These are phyloP conservation scores for Zizania palustris DNA, from an alignment of 202 grass and related monocot species.

Conservation along the genomic window DNA sequence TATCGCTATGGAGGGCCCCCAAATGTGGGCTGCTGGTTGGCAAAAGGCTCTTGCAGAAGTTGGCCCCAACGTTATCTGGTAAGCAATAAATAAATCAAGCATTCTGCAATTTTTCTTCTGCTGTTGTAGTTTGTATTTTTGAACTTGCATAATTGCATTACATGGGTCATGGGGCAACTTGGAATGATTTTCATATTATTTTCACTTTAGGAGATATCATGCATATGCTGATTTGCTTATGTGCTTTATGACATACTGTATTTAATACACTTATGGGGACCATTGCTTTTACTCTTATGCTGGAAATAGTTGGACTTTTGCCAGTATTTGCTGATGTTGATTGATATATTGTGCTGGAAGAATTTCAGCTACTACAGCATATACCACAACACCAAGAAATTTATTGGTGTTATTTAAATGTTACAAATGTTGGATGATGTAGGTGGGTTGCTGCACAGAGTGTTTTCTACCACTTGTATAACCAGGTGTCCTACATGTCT, in stretches of 20 bases:
- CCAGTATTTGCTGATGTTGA: background rate
- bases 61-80: constrained; percentile 86
- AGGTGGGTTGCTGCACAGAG: constrained; percentile 95
- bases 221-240: background rate
- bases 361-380: background rate
- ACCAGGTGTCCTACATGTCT: constrained; percentile 95
- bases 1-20: constrained; percentile 83
- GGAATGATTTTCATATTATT: background rate
- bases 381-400: background rate
- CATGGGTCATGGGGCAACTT: background rate
- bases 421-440: constrained; percentile 39
- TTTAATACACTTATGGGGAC: background rate
- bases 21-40: constrained; percentile 94
- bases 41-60: constrained; percentile 73
- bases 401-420: constrained; percentile 24
- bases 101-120: constrained; percentile 37
- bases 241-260: background rate
- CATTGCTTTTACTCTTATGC: constrained; percentile 22
- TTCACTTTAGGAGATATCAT: constrained; percentile 1
- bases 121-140: constrained; percentile 12
- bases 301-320: background rate
- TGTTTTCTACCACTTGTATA: constrained; percentile 90
- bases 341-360: background rate
- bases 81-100: constrained; percentile 35
- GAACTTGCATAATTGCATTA: constrained; percentile 5